Base-by-base conservation (phyloP, 306 rosid species). In the Arachis hypogaea region DNA sequence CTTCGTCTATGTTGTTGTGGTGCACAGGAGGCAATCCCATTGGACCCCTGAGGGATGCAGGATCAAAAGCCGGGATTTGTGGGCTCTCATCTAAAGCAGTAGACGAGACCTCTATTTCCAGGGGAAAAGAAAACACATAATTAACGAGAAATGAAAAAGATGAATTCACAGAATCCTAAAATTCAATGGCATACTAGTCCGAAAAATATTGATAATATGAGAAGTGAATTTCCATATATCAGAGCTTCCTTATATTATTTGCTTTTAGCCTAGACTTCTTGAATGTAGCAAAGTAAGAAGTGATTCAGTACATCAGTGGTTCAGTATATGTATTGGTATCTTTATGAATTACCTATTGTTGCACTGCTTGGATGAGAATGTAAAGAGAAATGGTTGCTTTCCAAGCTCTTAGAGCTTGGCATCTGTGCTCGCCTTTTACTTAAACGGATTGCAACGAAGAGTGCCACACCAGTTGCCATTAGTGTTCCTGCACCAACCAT, bases 401-500 rank as follows among this genome's bases (percentile, higher is more conserved):
- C 85, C 56, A 72, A 71, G 46, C 59, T 85, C 57, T 80, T 80
- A 59, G 47, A 74, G 43, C 57, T 78, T 43, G 30, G 77, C 30
- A 43, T 82, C 60, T 68, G 14, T 59, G 75, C 71, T 16, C 63
- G 82, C 41, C 59, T 59, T 74, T 69, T 82, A 55, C 78, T 88
- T 73, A 84, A 49, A 67, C 41, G 82, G 56, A 86, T 72, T 46
- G 82, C 77, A 11, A 88, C 54, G 70, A 81, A 81, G 69, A 89
- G 83, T 7, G 80, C 88, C 56, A 76, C 76, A 42, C 85, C 88
- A 59, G 90, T 78, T 30, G 77, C 86, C 59, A 89, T 73, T 66
- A 92, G 83, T 67, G 89, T 77, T 71, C 75, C 85, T 68, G 87
- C 93, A 63, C 96, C 93, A 75, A 88, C 75, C 73, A 80, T 38